Evolutionary conservation across 176 grass and related monocot genomes (phyloP).

Genomic region (Tuctoria greenei): DNA sequence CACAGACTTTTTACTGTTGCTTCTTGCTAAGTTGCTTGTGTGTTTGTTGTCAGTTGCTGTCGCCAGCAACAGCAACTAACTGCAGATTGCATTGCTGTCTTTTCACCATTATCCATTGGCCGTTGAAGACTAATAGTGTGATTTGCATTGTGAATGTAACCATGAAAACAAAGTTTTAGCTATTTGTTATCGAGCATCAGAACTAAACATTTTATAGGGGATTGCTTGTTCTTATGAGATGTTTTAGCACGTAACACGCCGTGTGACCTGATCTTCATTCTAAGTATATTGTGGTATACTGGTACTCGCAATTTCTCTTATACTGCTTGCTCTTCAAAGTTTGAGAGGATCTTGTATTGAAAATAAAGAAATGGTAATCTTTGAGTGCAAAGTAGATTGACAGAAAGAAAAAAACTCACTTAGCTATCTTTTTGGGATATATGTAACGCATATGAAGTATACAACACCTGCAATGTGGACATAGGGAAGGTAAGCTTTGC

Average conservation of each 20-base stretch:
- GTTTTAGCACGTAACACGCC: background rate
- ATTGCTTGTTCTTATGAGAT: background rate
- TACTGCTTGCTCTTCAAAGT: background rate
- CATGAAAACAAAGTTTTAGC: conserved; percentile 10
- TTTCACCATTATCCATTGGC: background rate
- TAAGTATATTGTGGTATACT: background rate
- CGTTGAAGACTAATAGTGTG: conserved; percentile 5
- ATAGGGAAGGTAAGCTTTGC: conserved; percentile 8
- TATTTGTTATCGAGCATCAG: background rate
- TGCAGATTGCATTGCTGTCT: background rate
- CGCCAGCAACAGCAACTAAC: background rate
- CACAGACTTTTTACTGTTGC: background rate
- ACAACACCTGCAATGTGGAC: background rate
- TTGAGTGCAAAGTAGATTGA: background rate
- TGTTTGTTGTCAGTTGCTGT: background rate
- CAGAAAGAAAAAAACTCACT: background rate
- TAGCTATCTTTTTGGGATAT: background rate
- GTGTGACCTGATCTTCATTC: background rate
- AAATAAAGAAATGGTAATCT: background rate
- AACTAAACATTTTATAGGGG: conserved; percentile 9
- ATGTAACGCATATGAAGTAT: conserved; percentile 7
- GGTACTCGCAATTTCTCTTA: background rate
- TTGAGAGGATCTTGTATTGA: background rate
- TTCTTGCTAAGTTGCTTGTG: background rate
- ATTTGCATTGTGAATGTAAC: background rate